These are phyloP conservation scores for Penicillium carneum DNA, from an alignment of 2,329 filamentous ascomycete species.

Conservation along the genomic window DNA sequence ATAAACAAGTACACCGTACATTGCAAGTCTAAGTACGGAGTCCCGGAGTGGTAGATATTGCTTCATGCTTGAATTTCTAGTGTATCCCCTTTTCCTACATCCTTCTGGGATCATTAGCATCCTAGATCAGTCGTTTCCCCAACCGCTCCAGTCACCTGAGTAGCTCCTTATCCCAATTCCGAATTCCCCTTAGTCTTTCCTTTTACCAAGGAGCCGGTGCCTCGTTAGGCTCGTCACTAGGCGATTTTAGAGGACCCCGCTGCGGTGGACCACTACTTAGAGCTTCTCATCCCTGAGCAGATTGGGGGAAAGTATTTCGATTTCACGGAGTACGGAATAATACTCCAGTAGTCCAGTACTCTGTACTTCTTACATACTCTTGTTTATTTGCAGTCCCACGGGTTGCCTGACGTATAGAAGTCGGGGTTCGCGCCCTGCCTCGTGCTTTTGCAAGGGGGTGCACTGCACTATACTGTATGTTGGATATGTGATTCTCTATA, in stretches of 20 bases:
- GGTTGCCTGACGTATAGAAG: constrained; percentile 20
- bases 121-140: too few relatives aligned
- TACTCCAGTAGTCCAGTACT: neutral
- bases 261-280: constrained; percentile 14
- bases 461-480: neutral
- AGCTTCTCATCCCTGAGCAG: constrained; percentile 11
- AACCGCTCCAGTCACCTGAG: constrained; percentile 1
- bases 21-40: too few relatives aligned
- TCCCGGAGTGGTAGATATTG: neutral
- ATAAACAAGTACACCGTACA: neutral
- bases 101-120: neutral
- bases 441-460: constrained; percentile 25
- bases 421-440: constrained; percentile 30
- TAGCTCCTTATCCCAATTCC: constrained; percentile 15
- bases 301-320: neutral
- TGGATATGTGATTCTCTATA: neutral
- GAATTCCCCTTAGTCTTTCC: neutral
- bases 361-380: too few relatives aligned
- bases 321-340: neutral
- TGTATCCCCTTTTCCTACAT: neutral
- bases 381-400: constrained; percentile 20
- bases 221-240: constrained; percentile 19
- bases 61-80: neutral
- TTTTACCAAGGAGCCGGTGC: constrained; percentile 9
- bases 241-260: constrained; percentile 19